Evolutionary conservation across 495 filamentous ascomycete genomes (phyloP).

Genomic region (Penicillium silybi): DNA sequence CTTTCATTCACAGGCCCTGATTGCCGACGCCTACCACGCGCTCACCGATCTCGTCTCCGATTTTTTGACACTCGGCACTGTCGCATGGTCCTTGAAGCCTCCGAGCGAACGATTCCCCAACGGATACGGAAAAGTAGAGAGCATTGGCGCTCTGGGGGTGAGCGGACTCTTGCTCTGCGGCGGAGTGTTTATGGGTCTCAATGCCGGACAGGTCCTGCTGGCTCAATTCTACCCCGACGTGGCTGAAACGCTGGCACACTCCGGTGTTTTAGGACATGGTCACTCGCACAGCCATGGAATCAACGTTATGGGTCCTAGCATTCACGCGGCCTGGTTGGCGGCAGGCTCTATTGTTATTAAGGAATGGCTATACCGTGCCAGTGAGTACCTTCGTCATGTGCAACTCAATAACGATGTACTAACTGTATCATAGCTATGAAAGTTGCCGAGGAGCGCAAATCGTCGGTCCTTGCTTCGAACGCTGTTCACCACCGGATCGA

Average conservation of each 20-base stretch:
- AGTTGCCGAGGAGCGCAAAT: constrained; percentile 89
- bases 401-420: constrained; percentile 8
- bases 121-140: constrained; percentile 97
- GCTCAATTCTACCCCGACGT: constrained; percentile 76
- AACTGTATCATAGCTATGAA: constrained; percentile 72
- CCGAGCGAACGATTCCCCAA: constrained; percentile 78
- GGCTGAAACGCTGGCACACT: constrained; percentile 58
- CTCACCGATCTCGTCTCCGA: constrained; percentile 93
- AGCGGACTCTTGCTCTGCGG: constrained; percentile 83
- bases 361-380: constrained; percentile 95
- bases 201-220: constrained; percentile 68
- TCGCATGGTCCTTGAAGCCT: constrained; percentile 82
- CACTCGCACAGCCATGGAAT: constrained; percentile 62
- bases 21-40: constrained; percentile 93
- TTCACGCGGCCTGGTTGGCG: constrained; percentile 96
- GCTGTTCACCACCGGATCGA: constrained; percentile 95
- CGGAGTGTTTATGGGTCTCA: constrained; percentile 84
- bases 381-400: constrained; percentile 51
- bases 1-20: constrained; percentile 90
- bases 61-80: constrained; percentile 86
- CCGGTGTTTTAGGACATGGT: constrained; percentile 43
- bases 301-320: constrained; percentile 64
- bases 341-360: constrained; percentile 85
- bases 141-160: constrained; percentile 86
- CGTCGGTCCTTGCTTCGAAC: constrained; percentile 93